Evolutionary conservation across 176 grass and related monocot species (phyloP), one percentile per base, ranked within the genome.

Genomic region (Oropetium thomaeum): DNA sequence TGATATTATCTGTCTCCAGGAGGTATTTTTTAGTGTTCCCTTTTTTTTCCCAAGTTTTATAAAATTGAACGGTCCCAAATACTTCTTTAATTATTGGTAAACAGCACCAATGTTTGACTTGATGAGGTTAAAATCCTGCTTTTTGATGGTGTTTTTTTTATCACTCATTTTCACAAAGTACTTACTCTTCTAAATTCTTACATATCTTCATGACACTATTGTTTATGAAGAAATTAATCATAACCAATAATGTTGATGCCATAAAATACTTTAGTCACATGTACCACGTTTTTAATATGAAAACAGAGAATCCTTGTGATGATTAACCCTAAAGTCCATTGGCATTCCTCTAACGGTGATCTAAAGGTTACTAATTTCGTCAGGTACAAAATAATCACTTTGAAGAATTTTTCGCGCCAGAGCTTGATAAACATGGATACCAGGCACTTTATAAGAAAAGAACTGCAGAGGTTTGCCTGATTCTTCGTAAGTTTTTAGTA

Each of bases 351-450:
- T 69, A 23, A 73, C 28, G 33, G 74, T 39, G 60, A 68, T 51
- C 10, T 53, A 65, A 78, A 86, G 61, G 22, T 43, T 83, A 70
- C 28, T 70, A 10, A 66, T 84, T 84, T 2, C n/a, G n/a, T n/a
- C 53, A 96, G 93, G 89, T 96, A 78, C 93, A 92, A 92, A 90
- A 52, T 82, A 90, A 96, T 31, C 93, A 92, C 37, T 96, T 87
- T 47, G 89, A 96, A 43, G 89, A 96, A 22, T 96, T 92, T 79
- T 96, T 96, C 86, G 75, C 81, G 26, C 87, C 78, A 29, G 93
- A 96, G 74, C 87, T 96, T 82, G 93, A 96, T 66, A 96, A 92
- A 70, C 93, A 92, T 88, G 93, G 93, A 65, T 96, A 96, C 69
- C 93, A 96, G 61, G 82, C 89, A 83, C 81, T 96, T 67, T 96